Percentiles rank a stretch among this genome's conserved stretches.
Conservation (phyloP, 192 early-diverging fungal species). For the Borealophlyctis nickersoniae region DNA sequence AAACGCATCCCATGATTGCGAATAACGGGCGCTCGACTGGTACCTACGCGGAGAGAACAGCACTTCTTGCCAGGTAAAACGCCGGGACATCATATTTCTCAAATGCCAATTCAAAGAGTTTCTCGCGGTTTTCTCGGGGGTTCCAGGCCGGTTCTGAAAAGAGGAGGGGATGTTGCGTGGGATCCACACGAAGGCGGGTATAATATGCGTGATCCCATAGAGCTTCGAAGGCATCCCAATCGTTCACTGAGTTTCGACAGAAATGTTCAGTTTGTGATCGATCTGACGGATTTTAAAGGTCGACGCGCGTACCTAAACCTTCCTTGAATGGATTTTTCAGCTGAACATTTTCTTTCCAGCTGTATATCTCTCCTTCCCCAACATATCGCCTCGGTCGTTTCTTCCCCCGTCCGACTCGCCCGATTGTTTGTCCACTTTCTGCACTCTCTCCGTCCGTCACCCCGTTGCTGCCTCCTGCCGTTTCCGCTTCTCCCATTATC, state of each 20-base stretch:
- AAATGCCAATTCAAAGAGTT: slow-evolving; percentile 89
- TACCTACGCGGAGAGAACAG: slow-evolving; percentile 86
- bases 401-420: slow-evolving; percentile 11
- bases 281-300: too few relatives aligned
- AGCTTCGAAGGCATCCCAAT: slow-evolving; percentile 92
- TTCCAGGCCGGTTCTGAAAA: slow-evolving; percentile 93
- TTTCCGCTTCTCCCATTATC: slow-evolving; percentile 17
- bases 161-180: slow-evolving; percentile 87
- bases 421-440: slow-evolving; percentile 38
- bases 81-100: slow-evolving; percentile 89
- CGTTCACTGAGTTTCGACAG: slow-evolving; percentile 60
- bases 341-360: slow-evolving; percentile 77
- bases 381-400: slow-evolving; percentile 35
- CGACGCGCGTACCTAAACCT: slow-evolving; percentile 64
- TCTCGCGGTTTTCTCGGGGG: slow-evolving; percentile 76
- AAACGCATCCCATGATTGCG: too few relatives aligned
- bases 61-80: slow-evolving; percentile 88
- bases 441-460: slow-evolving; percentile 1
- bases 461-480: background rate
- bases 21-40: background rate
- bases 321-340: slow-evolving; percentile 78
- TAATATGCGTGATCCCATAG: slow-evolving; percentile 86
- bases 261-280: background rate
- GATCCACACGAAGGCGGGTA: slow-evolving; percentile 65
- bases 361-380: slow-evolving; percentile 39